phyloP scores from a whole-genome alignment of 2,329 filamentous ascomycete genomes.

The Penicillium sp. region DNA sequence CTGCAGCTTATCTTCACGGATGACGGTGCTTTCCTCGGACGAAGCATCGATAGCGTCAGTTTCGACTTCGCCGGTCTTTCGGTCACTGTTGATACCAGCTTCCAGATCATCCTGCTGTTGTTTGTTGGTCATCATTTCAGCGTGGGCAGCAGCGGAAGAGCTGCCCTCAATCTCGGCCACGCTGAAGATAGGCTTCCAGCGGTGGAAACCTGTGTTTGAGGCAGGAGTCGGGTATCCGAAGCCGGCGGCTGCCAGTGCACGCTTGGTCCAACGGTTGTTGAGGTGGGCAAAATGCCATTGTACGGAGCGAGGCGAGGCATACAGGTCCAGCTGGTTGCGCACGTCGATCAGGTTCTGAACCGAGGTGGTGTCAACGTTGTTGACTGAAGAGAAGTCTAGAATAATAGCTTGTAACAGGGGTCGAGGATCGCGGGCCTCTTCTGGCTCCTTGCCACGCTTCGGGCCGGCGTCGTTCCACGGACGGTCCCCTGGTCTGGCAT shows the following conservation, averaged over 20 bases:
- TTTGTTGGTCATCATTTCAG: conserved; percentile 67
- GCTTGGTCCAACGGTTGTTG: conserved; percentile 93
- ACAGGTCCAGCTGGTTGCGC: conserved; percentile 88
- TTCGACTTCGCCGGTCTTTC: conserved; percentile 37
- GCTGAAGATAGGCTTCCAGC: conserved; percentile 95
- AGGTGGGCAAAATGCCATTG: conserved; percentile 97
- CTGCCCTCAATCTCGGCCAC: conserved; percentile 82
- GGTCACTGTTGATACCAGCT: conserved; percentile 36
- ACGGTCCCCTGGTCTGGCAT: conserved; percentile 70
- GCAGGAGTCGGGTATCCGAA: conserved; percentile 77
- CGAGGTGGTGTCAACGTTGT: conserved; percentile 91
- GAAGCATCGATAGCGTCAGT: conserved; percentile 33
- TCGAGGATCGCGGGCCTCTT: conserved; percentile 55
- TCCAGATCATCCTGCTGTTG: conserved; percentile 42
- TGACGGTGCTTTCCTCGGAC: conserved; percentile 34
- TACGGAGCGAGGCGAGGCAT: conserved; percentile 77
- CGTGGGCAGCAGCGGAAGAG: conserved; percentile 69
- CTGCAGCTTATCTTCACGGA: conserved; percentile 44
- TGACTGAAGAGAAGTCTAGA: conserved; percentile 89
- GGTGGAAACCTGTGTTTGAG: conserved; percentile 59
- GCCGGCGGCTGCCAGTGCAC: conserved; percentile 81
- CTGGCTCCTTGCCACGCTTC: conserved; percentile 54
- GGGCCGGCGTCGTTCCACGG: conserved; percentile 96
- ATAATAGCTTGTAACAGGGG: conserved; percentile 84
- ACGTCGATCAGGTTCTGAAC: conserved; percentile 93